Percentiles rank a stretch among this genome's conserved stretches.
phyloP scores from a whole-genome alignment of 2,329 filamentous ascomycete species.

The Coniochaeta sp. region DNA sequence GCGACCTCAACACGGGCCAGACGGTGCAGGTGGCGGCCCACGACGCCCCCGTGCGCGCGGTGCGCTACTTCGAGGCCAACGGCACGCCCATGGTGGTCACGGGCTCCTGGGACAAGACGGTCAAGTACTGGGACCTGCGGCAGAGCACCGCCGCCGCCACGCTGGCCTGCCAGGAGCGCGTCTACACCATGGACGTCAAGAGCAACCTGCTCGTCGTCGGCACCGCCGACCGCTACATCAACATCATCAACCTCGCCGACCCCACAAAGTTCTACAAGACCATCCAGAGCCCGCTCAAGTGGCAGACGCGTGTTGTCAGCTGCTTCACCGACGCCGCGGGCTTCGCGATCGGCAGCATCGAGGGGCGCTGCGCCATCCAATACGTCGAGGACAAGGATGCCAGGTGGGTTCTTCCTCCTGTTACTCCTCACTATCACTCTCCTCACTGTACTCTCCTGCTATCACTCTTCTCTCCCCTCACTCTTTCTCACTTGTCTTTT shows the following conservation, averaged over 20 bases:
- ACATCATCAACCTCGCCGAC: conserved; percentile 84
- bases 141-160: conserved; percentile 56
- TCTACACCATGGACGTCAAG: conserved; percentile 88
- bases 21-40: conserved; percentile 74
- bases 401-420: conserved; percentile 36
- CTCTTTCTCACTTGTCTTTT: too few species aligned
- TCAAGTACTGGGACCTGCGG: conserved; percentile 85
- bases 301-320: conserved; percentile 92
- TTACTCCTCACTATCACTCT: too few species aligned
- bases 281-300: conserved; percentile 91
- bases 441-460: not conserved
- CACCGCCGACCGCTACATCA: conserved; percentile 93
- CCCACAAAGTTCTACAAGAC: conserved; percentile 94
- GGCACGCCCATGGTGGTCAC: conserved; percentile 80
- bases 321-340: conserved; percentile 90
- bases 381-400: conserved; percentile 96
- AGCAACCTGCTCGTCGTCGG: conserved; percentile 85
- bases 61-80: conserved; percentile 68
- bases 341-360: conserved; percentile 93
- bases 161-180: conserved; percentile 64
- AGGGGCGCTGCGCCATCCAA: conserved; percentile 95
- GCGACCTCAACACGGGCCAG: conserved; percentile 67
- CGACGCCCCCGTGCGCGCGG: conserved; percentile 72
- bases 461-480: not conserved
- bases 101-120: conserved; percentile 84